These are phyloP conservation scores for Emergomyces pasteurianus DNA, from an alignment of 2,329 filamentous ascomycete species.

Conservation along the genomic window DNA sequence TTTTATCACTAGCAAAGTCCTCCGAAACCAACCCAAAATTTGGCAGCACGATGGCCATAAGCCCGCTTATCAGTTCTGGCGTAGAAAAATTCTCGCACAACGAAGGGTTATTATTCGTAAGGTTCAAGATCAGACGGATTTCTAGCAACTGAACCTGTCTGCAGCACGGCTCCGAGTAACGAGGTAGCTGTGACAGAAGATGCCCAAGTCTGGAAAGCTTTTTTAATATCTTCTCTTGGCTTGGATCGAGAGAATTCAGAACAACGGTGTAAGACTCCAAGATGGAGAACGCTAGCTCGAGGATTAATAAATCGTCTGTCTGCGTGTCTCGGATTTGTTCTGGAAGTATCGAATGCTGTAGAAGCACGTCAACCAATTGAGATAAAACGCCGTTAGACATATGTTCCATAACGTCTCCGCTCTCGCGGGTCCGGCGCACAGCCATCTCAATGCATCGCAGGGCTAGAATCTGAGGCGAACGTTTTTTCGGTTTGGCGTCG, in stretches of 20 bases:
- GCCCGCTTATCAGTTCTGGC: conserved; percentile 23
- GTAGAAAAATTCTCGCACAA: conserved; percentile 57
- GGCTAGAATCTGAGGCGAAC: conserved; percentile 23
- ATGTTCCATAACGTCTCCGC: conserved; percentile 16
- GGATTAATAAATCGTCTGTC: conserved; percentile 13
- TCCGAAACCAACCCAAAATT: conserved; percentile 20
- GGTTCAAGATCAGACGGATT: conserved; percentile 66
- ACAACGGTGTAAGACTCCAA: conserved; percentile 27
- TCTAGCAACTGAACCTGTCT: conserved; percentile 29
- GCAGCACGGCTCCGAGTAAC: conserved; percentile 9
- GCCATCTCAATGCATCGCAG: conserved; percentile 23
- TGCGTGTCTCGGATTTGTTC: conserved; percentile 3
- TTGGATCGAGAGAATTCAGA: conserved; percentile 16
- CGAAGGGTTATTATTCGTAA: conserved; percentile 66
- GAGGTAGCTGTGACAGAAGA: conserved; percentile 22
- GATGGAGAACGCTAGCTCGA: conserved; percentile 23
- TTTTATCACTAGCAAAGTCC: conserved; percentile 29
- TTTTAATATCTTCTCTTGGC: conserved; percentile 18
- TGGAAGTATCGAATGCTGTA: conserved; percentile 11
- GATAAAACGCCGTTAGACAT: conserved; percentile 19
- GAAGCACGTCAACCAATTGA: conserved; percentile 20
- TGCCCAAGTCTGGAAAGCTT: conserved; percentile 25
- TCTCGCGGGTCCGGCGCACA: conserved; percentile 22
- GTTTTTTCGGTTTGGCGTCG: conserved; percentile 8
- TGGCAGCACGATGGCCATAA: conserved; percentile 26